These are phyloP conservation scores for Cicer pinnatifidum DNA, from an alignment of 306 rosid species.

Conservation along the genomic window DNA sequence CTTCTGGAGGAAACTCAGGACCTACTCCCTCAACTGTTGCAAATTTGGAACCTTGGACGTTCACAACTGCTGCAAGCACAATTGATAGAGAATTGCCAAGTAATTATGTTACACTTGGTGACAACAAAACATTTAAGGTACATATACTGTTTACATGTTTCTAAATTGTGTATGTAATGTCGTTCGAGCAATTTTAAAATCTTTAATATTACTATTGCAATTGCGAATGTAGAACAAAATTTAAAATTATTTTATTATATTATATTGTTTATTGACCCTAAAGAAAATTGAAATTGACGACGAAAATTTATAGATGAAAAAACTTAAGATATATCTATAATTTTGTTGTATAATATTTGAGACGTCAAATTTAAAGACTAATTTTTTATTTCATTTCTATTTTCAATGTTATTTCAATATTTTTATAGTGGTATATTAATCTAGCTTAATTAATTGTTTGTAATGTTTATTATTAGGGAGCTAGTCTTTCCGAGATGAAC, in stretches of 20 bases:
- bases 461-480: conserved; percentile 51
- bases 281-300: too few relatives aligned
- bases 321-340: too few relatives aligned
- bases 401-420: not conserved
- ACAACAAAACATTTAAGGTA: conserved; percentile 51
- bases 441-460: not conserved
- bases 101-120: conserved; percentile 53
- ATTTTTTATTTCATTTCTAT: not conserved
- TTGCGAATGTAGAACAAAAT: too few relatives aligned
- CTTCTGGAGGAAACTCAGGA: conserved; percentile 64
- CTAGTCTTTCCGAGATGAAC: conserved; percentile 52
- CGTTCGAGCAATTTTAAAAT: too few relatives aligned
- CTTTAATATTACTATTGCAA: too few relatives aligned
- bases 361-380: not conserved
- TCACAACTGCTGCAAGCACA: conserved; percentile 80
- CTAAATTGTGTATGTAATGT: too few relatives aligned
- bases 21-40: conserved; percentile 31
- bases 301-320: too few relatives aligned
- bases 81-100: conserved; percentile 52
- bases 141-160: not conserved
- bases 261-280: too few relatives aligned
- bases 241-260: too few relatives aligned
- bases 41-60: conserved; percentile 59
- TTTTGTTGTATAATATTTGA: too few relatives aligned
- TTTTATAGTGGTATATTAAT: too few relatives aligned